A percentile compares a stretch with the other conserved stretches of the same genome.
Evolutionary conservation across 1,284 basidiomycete species (phyloP).

Genomic region (Xerocomus amazonicus): DNA sequence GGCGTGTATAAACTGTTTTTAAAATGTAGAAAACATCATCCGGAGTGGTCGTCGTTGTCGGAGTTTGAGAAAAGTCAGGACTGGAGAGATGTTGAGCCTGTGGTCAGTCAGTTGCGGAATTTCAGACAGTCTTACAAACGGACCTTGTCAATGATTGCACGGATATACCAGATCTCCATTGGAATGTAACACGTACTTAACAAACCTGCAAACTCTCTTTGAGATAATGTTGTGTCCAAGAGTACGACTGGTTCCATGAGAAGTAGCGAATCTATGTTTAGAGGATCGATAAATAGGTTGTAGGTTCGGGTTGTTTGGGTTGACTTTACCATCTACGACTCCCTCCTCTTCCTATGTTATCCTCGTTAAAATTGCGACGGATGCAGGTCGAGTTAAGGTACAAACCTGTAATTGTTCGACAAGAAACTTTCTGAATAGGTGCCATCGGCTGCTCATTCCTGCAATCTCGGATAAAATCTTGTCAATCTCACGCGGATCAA

Average conservation of each 20-base stretch:
- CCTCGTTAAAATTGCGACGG: slow-evolving; percentile 1
- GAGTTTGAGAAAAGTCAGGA: slow-evolving; percentile 64
- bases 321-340: slow-evolving; percentile 1
- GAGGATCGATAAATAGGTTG: background rate
- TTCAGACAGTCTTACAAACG: slow-evolving; percentile 5
- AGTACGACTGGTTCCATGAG: slow-evolving; percentile 17
- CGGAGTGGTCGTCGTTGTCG: slow-evolving; percentile 68
- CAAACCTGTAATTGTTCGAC: slow-evolving; percentile 63
- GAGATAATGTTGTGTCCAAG: slow-evolving; percentile 52
- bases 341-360: slow-evolving; percentile 22
- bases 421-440: slow-evolving; percentile 86
- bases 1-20: slow-evolving; percentile 74
- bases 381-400: background rate
- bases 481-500: slow-evolving; percentile 90
- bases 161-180: slow-evolving; percentile 89
- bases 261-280: background rate
- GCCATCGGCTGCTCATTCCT: slow-evolving; percentile 89
- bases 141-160: slow-evolving; percentile 87
- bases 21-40: slow-evolving; percentile 95
- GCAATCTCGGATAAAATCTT: slow-evolving; percentile 83
- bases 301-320: background rate
- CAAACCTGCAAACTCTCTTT: slow-evolving; percentile 64
- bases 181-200: slow-evolving; percentile 80
- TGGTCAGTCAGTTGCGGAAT: slow-evolving; percentile 3
- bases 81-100: slow-evolving; percentile 71